Evolutionary conservation across 208 protist species (phyloP).

Genomic region (Jaenimonas drosophilae): DNA sequence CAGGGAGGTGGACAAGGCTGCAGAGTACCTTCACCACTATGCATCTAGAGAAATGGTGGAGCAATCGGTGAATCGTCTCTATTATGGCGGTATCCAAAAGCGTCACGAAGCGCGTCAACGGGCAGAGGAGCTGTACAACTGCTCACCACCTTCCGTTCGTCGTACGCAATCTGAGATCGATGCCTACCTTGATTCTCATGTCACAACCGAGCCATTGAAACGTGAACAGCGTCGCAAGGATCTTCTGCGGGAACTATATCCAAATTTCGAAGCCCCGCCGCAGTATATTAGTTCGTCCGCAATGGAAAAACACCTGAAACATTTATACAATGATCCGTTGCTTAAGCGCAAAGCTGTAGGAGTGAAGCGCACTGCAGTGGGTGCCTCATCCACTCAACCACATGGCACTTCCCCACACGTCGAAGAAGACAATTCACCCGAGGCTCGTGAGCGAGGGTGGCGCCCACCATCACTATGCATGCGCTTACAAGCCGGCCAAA

Average conservation of each 20-base stretch:
- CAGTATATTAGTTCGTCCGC: slow-evolving; percentile 14
- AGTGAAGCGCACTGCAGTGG: no score
- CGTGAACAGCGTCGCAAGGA: slow-evolving; percentile 51
- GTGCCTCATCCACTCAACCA: no score
- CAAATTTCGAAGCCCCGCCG: slow-evolving; percentile 5
- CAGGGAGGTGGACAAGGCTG: slow-evolving; percentile 48
- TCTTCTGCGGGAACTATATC: slow-evolving; percentile 57
- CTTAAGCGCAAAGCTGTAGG: no score
- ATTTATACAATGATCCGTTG: no score
- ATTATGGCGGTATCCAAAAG: slow-evolving; percentile 32
- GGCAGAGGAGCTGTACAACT: slow-evolving; percentile 38
- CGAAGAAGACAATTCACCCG: no score
- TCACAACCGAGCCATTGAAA: slow-evolving; percentile 51
- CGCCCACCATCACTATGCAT: no score
- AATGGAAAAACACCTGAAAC: slow-evolving; percentile 40
- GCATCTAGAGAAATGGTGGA: slow-evolving; percentile 55
- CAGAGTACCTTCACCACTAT: slow-evolving; percentile 66
- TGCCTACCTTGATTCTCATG: slow-evolving; percentile 44
- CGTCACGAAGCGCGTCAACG: slow-evolving; percentile 27
- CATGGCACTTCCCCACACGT: no score
- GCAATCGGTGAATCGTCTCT: slow-evolving; percentile 63
- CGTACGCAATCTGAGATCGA: slow-evolving; percentile 55
- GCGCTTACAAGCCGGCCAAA: no score
- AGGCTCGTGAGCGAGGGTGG: no score
- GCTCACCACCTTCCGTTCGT: slow-evolving; percentile 15